phyloP scores from a whole-genome alignment of 176 grass and related monocot genomes.

The Oryza meyeriana region DNA sequence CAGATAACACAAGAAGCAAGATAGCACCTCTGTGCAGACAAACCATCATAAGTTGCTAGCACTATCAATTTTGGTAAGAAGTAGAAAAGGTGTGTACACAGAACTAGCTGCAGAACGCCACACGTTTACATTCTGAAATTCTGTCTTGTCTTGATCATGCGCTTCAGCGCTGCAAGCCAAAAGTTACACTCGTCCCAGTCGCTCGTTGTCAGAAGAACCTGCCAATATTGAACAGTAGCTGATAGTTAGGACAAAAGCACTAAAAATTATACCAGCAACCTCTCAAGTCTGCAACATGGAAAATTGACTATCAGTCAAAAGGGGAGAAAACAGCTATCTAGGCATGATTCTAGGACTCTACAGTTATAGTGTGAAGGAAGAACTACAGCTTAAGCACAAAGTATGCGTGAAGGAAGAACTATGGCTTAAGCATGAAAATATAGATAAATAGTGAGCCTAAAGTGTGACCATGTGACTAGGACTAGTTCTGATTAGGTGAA shows the following conservation, averaged over 20 bases:
- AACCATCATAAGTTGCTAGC: slow-evolving; percentile 34
- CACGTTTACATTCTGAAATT: slow-evolving; percentile 61
- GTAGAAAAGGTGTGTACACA: slow-evolving; percentile 61
- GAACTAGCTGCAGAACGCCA: slow-evolving; percentile 26
- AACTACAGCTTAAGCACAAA: not conserved
- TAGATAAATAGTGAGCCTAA: not conserved
- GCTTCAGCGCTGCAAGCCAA: slow-evolving; percentile 91
- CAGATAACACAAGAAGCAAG: not conserved
- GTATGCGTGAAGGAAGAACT: not conserved
- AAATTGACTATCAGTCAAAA: no score
- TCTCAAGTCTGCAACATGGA: not conserved
- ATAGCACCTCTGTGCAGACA: slow-evolving; percentile 24
- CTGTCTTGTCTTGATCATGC: slow-evolving; percentile 89
- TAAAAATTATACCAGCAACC: not conserved
- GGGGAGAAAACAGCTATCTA: not conserved
- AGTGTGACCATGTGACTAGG: not conserved
- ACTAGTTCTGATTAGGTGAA: not conserved
- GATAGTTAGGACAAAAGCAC: not conserved
- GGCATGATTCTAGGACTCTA: not conserved
- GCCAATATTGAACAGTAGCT: slow-evolving; percentile 17
- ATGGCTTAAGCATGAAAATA: not conserved
- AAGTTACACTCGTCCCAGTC: slow-evolving; percentile 99
- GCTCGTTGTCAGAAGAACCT: slow-evolving; percentile 86
- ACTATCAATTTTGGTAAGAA: slow-evolving; percentile 31
- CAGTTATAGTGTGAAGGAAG: not conserved